These are phyloP conservation scores for Panicum virgatum DNA, from an alignment of 202 grass and related monocot species.

Conservation along the genomic window DNA sequence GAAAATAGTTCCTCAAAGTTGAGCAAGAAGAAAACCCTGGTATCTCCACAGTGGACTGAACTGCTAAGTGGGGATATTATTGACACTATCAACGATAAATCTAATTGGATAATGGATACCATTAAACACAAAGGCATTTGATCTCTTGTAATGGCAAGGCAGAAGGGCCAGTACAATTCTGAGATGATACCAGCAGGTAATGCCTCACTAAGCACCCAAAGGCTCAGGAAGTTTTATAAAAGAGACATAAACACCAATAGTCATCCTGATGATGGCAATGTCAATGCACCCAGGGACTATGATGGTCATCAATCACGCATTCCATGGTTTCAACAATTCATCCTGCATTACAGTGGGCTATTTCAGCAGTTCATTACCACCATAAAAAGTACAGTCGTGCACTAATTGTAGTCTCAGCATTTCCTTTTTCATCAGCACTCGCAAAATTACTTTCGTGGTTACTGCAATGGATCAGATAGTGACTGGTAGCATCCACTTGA, in stretches of 20 bases:
- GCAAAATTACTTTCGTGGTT: not conserved
- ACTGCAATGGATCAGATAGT: not conserved
- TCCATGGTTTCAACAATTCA: not conserved
- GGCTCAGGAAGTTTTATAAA: not conserved
- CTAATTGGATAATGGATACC: not conserved
- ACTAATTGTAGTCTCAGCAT: not conserved
- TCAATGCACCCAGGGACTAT: not conserved
- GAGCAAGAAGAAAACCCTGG: conserved; percentile 12
- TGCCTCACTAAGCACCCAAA: not conserved
- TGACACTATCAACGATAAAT: not conserved
- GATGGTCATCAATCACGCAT: not conserved
- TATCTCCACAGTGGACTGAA: conserved; percentile 43
- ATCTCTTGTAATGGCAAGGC: not conserved
- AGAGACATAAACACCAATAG: not conserved
- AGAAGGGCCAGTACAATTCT: not conserved
- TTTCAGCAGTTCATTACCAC: not conserved
- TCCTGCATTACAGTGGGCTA: not conserved
- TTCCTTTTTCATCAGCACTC: not conserved
- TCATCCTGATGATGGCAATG: not conserved
- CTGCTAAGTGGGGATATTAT: not conserved
- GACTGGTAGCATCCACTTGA: not conserved
- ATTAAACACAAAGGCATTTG: not conserved
- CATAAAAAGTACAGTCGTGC: not conserved
- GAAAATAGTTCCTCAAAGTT: conserved; percentile 50
- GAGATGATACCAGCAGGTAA: conserved; percentile 8